These are phyloP conservation scores for Chlamydomonas applanata DNA, from an alignment of 139 green algal genomes.

Conservation along the genomic window DNA sequence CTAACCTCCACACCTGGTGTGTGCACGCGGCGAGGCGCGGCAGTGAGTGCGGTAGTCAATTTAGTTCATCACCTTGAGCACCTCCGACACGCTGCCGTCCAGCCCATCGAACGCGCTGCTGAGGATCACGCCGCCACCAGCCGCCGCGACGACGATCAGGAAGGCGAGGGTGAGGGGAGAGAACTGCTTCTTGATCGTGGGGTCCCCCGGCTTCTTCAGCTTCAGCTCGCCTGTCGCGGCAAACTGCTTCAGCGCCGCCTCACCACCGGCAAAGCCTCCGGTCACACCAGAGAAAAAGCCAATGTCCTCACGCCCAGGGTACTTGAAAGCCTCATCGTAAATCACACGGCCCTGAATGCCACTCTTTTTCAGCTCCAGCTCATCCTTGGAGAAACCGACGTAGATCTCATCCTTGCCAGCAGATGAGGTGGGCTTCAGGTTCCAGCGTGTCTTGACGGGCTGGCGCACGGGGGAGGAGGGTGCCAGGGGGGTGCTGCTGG, in stretches of 20 bases:
- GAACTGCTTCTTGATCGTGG: slow-evolving; percentile 6
- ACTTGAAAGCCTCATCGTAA: slow-evolving; percentile 64
- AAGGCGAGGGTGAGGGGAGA: not conserved
- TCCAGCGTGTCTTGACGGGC: slow-evolving; percentile 1
- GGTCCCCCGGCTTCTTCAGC: slow-evolving; percentile 3
- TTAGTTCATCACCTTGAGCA: no score
- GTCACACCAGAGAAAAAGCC: slow-evolving; percentile 43
- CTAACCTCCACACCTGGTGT: no score
- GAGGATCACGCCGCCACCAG: slow-evolving; percentile 3
- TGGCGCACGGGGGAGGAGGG: slow-evolving; percentile 6
- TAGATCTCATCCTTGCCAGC: slow-evolving; percentile 46
- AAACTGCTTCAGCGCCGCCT: slow-evolving; percentile 73
- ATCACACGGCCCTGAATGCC: slow-evolving; percentile 49
- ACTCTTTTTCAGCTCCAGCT: slow-evolving; percentile 39
- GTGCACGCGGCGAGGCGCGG: no score
- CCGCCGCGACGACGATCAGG: slow-evolving; percentile 8
- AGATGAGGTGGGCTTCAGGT: not conserved
- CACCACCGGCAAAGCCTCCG: slow-evolving; percentile 85
- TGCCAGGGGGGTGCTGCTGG: not conserved
- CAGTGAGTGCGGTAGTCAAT: no score
- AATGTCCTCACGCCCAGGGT: slow-evolving; percentile 59
- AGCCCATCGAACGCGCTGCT: not conserved
- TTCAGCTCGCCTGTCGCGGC: slow-evolving; percentile 37
- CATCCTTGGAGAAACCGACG: slow-evolving; percentile 54
- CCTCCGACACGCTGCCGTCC: no score